Base-by-base conservation (phyloP, 257 asterid species). In the Paulownia fortunei region DNA sequence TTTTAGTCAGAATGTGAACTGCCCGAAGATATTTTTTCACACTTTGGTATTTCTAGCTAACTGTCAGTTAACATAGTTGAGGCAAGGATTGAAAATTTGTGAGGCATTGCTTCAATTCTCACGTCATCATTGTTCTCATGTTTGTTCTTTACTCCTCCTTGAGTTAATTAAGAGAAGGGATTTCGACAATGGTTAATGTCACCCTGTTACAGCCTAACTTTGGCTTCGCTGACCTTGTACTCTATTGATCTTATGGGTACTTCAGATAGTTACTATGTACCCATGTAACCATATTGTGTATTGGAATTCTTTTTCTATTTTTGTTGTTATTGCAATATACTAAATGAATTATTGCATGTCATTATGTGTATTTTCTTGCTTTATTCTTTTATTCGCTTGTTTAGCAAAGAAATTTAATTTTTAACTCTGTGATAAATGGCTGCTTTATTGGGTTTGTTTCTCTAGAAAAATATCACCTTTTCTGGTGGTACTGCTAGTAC, bases 41-140 rank as follows among this genome's bases (percentile, higher is more conserved):
- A 23, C 73, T 63, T 73, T 44, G 24, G 54, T 30, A 41, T 10
- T 69, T 39, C 52, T 65, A 34, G 59, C 70, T 34, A 69, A 42
- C 42, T 81, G 77, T 69, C 68, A 66, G 9, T 30, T 69, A 24
- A 54, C 41, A 26, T 37, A 24, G n/a, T 66, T 69, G 66, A 47
- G 34, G 47, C 26, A 55, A 44, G 39, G 59, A 30, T 49, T 36
- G 18, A 16, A 66, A 69, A 13, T 66, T 62, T 47, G 30, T 49
- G 9, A 32, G 10, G 47, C 16, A 8, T 36, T 76, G 62, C 74
- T 58, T 55, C 72, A 26, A 16, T 8, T 49, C 64, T 60, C 46
- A 2, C 44, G 15, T 30, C 18, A 58, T 69, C 47, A 18, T 41
- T 49, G 26, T 19, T 7, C 59, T 46, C 16, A 27, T 58, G 8